Percentiles rank a stretch among this genome's conserved stretches.
Conservation (phyloP, 495 filamentous ascomycete species). For the Xylaria acuta region DNA sequence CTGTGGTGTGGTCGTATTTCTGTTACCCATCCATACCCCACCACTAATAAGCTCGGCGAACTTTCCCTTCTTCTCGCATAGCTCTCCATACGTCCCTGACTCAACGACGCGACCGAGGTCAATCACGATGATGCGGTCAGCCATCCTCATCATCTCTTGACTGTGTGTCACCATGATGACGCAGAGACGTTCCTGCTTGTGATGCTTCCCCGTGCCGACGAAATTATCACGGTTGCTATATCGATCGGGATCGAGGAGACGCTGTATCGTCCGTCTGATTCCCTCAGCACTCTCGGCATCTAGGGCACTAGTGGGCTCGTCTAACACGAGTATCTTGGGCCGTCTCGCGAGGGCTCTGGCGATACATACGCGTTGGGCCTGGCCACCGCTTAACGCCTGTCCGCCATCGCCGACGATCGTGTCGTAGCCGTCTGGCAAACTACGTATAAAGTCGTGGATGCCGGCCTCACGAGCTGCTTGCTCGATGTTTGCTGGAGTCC, state of each 20-base stretch:
- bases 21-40: constrained; percentile 38
- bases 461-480: constrained; percentile 70
- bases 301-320: constrained; percentile 85
- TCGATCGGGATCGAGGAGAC: constrained; percentile 48
- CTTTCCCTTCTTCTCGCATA: constrained; percentile 48
- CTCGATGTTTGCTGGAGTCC: constrained; percentile 49
- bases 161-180: constrained; percentile 80
- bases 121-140: constrained; percentile 72
- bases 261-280: constrained; percentile 67
- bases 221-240: background rate
- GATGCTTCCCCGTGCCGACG: background rate
- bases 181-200: constrained; percentile 46
- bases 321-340: constrained; percentile 77
- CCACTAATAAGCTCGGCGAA: constrained; percentile 47
- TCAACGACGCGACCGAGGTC: constrained; percentile 73
- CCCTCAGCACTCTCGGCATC: constrained; percentile 72
- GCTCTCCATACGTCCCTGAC: constrained; percentile 63
- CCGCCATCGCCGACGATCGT: constrained; percentile 83
- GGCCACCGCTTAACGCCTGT: constrained; percentile 76
- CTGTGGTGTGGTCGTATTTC: background rate
- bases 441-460: constrained; percentile 80
- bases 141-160: constrained; percentile 82
- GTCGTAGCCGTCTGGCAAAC: constrained; percentile 74
- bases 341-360: constrained; percentile 76
- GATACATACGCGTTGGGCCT: constrained; percentile 82